Percentiles rank a stretch among this genome's conserved stretches.
Conservation (phyloP, 352 stramenopile genomes). For the Phytophthora sp. region DNA sequence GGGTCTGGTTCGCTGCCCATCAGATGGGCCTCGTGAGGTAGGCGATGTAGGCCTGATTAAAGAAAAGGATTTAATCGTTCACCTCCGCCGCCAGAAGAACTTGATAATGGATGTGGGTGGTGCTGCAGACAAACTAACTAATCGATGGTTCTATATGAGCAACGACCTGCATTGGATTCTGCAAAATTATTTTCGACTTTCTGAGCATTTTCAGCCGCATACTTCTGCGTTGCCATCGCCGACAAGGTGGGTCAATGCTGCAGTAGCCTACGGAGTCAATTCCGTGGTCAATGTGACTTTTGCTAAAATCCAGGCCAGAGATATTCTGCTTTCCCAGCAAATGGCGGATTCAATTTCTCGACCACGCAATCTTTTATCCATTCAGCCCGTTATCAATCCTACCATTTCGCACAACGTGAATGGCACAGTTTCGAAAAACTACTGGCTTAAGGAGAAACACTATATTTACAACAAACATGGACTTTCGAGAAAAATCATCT, state of each 20-base stretch:
- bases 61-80: not conserved
- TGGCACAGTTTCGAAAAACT: not conserved
- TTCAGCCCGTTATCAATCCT: not conserved
- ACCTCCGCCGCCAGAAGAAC: not conserved
- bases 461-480: no score
- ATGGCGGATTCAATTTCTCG: no score
- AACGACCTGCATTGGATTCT: not conserved
- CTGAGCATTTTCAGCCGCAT: not conserved
- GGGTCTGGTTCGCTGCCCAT: no score
- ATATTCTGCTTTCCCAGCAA: not conserved
- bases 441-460: not conserved
- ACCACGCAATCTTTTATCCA: not conserved
- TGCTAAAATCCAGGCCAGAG: not conserved
- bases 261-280: not conserved
- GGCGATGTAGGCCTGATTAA: no score
- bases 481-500: no score
- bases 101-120: not conserved
- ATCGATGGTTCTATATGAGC: conserved; percentile 7
- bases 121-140: conserved; percentile 3
- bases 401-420: not conserved
- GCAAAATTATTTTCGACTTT: not conserved
- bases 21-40: no score
- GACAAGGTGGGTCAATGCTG: not conserved
- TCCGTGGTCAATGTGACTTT: conserved; percentile 1
- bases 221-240: not conserved